Base-by-base conservation (phyloP, 1,139 yeast species). In the Blastobotrys illinoisensis region DNA sequence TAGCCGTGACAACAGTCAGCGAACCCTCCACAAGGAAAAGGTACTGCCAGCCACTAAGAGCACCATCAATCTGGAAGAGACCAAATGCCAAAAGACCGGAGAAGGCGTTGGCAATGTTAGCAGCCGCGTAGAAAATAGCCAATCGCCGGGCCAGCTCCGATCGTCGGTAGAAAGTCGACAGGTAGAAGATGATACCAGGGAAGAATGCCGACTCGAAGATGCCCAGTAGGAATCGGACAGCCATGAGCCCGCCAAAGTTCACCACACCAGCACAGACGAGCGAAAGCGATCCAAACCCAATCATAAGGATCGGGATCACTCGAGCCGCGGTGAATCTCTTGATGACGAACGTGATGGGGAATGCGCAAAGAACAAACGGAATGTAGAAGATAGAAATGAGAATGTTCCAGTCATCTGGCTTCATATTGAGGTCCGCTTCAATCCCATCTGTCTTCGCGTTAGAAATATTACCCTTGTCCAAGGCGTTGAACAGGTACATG, bases 331-430 rank as follows among this genome's bases (percentile, higher is more conserved):
- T 79, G 81, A 50, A 80, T 63, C 60, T 76, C 77, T 60, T 74
- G 72, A 56, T 76, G 62, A 44, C 75, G 58, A 62, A 75, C 64
- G 67, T 81, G 80, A 47, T 83, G 76, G 21, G 86, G 85, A 55
- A 83, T 75, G 67, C 83, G 84, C 75, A 81, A 77, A 79, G 68
- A 58, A 82, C 80, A 65, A 83, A 83, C 54, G 86, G 85, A 26
- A 82, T 83, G 60, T 80, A 83, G 51, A 83, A 73, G 54, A 83
- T 76, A 21, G 84, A 77, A 59, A 81, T 76, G 64, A 79, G 74
- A 5, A 81, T 79, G 64, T 81, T 81, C 65, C 79, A 82, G 63
- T 82, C 79, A 49, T 71, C 68, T 1, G 82, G 80, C 9, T 67
- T 63, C 55, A 83, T 69, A 9, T 78, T 74, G 50, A 83, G 70